Evolutionary conservation across 345 rosid species (phyloP), one percentile per base, ranked within the genome.

Genomic region (Gossypium bickii): DNA sequence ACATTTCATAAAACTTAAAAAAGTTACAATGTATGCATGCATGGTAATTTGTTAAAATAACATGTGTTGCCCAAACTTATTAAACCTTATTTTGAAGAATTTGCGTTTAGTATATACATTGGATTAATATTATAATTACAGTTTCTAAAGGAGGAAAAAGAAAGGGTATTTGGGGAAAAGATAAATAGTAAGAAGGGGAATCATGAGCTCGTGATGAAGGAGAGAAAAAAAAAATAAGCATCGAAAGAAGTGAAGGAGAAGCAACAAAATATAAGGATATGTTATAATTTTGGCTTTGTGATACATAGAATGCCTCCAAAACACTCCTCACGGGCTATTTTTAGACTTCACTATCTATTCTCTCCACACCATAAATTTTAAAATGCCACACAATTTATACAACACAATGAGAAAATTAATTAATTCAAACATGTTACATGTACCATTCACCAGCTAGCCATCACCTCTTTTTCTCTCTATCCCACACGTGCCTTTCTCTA

Each of bases 311-410:
- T 83, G 85, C 63, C 72, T 85, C 88, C 86, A 85, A 85, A 34
- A 77, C 74, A 76, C 78, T 65, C 85, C 89, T 88, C 92, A 88
- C 92, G 92, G 88, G 91, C 62, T 57, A 57, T 22, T 57, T 57
- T 57, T 57, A 57, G 62, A 57, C 4, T 57, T 57, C 62, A 57
- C 15, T 57, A 18, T 57, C 41, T 34, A 34, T 34, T 34, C 62
- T 57, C 62, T 22, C 29, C 4, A 56, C 12, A 3, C 60, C 10
- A 56, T 18, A n/a, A 8, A 55, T 16, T 16, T 53, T 16, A 53
- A 53, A 56, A 18, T 9, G 41, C 41, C 41, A 34, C 41, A 34
- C 22, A 34, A 34, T 34, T 34, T 34, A 34, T 34, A 34, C 38
- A 34, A 34, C 38, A 34, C 38, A 0, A 34, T 34, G 38, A 34